These are phyloP conservation scores for Leccinum pachyderme DNA, from an alignment of 1,284 basidiomycete genomes.

Conservation along the genomic window DNA sequence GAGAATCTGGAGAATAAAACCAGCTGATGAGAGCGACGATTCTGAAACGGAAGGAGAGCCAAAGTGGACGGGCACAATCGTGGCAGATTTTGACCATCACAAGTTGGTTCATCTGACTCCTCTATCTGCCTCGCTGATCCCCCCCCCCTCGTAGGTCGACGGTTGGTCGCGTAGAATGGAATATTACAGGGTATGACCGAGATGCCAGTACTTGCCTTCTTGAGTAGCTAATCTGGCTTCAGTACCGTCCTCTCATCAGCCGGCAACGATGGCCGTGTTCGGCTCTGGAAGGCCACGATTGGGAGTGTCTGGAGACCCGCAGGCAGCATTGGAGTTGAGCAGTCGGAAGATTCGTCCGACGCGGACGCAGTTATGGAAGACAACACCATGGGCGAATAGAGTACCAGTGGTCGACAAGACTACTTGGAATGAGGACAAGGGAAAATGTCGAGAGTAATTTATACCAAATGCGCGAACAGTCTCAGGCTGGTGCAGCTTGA, in stretches of 20 bases:
- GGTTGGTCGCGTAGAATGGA: conserved; percentile 81
- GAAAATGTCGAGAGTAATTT: not conserved
- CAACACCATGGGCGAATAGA: conserved; percentile 22
- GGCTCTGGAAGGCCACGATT: conserved; percentile 83
- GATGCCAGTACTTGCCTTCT: not conserved
- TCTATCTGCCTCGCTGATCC: conserved; percentile 11
- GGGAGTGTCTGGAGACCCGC: conserved; percentile 76
- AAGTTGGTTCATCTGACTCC: conserved; percentile 41
- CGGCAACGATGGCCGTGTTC: conserved; percentile 85
- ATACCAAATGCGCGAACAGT: not conserved
- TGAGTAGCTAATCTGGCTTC: conserved; percentile 10
- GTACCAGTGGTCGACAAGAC: not conserved
- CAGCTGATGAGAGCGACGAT: conserved; percentile 44
- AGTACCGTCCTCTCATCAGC: conserved; percentile 88
- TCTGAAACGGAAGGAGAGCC: conserved; percentile 44
- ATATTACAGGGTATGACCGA: conserved; percentile 73
- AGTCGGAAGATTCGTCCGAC: conserved; percentile 55
- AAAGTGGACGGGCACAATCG: conserved; percentile 70
- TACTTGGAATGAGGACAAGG: not conserved
- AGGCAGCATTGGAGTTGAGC: conserved; percentile 75
- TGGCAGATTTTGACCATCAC: conserved; percentile 86
- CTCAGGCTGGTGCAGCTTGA: no score
- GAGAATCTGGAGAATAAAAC: conserved; percentile 80
- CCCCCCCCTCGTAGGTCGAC: conserved; percentile 44
- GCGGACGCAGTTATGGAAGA: conserved; percentile 35